These are phyloP conservation scores for Meredithiella fracta DNA, from an alignment of 2,329 filamentous ascomycete genomes.

Conservation along the genomic window DNA sequence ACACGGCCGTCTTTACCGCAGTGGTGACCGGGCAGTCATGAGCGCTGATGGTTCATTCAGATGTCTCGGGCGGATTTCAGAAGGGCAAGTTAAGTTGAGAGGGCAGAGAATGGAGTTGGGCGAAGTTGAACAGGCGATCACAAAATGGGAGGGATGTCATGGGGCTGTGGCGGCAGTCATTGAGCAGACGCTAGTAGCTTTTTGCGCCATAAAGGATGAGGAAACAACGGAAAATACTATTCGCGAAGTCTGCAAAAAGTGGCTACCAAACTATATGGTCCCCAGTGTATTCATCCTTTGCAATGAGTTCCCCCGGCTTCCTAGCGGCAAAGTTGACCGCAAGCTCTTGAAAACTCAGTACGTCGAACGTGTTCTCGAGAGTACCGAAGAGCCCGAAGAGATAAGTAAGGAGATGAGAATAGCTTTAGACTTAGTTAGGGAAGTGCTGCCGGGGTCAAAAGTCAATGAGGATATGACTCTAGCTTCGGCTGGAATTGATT, in stretches of 20 bases:
- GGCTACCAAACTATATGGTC: conserved; percentile 73
- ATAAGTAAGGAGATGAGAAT: not conserved
- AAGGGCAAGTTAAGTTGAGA: conserved; percentile 72
- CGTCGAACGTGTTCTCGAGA: not conserved
- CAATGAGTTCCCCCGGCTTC: conserved; percentile 50
- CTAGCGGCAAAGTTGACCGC: conserved; percentile 72
- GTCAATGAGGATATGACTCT: conserved; percentile 28
- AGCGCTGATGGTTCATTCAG: conserved; percentile 54
- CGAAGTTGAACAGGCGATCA: conserved; percentile 56
- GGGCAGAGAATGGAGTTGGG: conserved; percentile 72
- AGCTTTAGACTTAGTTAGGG: conserved; percentile 21
- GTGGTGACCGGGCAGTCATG: conserved; percentile 66
- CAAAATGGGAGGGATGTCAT: conserved; percentile 44
- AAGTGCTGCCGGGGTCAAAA: conserved; percentile 24
- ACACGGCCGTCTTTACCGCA: conserved; percentile 62
- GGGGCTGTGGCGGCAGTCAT: conserved; percentile 52
- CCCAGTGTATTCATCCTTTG: conserved; percentile 55
- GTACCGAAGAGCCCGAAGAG: not conserved
- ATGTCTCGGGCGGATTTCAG: conserved; percentile 62
- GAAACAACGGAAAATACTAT: conserved; percentile 23
- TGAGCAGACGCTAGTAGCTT: conserved; percentile 53
- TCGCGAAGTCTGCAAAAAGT: conserved; percentile 44
- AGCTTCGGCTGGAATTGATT: conserved; percentile 45
- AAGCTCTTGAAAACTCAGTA: conserved; percentile 31
- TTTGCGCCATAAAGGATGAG: conserved; percentile 41